Evolutionary conservation across 768 basidiomycete genomes (phyloP).

Genomic region (Lentinula sp.): DNA sequence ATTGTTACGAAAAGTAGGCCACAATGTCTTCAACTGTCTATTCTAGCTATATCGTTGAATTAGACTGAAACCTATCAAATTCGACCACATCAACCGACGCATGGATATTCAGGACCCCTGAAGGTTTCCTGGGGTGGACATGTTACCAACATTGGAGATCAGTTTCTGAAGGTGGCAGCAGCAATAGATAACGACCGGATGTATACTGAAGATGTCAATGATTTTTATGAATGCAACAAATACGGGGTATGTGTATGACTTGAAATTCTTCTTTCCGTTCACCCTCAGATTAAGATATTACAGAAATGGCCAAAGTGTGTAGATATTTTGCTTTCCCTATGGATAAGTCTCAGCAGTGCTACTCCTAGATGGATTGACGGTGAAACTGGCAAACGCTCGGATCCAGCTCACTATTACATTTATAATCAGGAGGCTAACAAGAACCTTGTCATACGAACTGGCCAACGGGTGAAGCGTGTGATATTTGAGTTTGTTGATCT

Average conservation of each 20-base stretch:
- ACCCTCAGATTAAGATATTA: neutral
- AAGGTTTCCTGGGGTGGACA: conserved; percentile 30
- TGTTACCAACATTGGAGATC: conserved; percentile 25
- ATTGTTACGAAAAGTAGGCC: conserved; percentile 32
- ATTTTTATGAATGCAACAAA: conserved; percentile 21
- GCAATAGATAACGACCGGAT: conserved; percentile 30
- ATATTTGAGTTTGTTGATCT: conserved; percentile 19
- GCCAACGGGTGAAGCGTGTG: conserved; percentile 20
- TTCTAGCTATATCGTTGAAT: neutral
- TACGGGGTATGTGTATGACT: conserved; percentile 21
- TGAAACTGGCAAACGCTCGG: conserved; percentile 32
- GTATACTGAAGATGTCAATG: conserved; percentile 27
- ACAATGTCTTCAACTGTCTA: neutral
- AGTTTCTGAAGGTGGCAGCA: conserved; percentile 30
- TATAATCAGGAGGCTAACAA: conserved; percentile 22
- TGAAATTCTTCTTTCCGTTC: neutral
- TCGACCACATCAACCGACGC: conserved; percentile 18
- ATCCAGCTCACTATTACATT: conserved; percentile 26
- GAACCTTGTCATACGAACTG: conserved; percentile 18
- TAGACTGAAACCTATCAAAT: conserved; percentile 35
- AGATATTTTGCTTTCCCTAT: neutral
- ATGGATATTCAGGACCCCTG: conserved; percentile 33
- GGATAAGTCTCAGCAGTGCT: neutral
- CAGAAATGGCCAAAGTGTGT: neutral
- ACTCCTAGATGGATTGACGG: conserved; percentile 27